These are phyloP conservation scores for Jimgerdemannia flammicorona DNA, from an alignment of 192 early-diverging fungal genomes.

Conservation along the genomic window DNA sequence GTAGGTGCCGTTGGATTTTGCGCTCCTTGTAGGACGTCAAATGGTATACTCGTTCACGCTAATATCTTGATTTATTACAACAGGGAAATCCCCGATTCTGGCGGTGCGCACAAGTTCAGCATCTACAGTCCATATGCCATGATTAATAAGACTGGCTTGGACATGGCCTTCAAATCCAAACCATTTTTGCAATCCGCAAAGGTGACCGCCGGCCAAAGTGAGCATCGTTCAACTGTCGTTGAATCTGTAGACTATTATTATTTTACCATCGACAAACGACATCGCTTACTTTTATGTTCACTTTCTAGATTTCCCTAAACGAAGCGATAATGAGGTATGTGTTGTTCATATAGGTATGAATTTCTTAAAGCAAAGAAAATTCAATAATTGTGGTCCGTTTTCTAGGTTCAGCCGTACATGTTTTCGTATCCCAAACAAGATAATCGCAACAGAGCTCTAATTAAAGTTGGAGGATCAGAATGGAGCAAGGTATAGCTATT, in stretches of 20 bases:
- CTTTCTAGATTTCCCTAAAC: constrained; percentile 4
- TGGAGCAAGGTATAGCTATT: constrained; percentile 63
- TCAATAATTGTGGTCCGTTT: not conserved
- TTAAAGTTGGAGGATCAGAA: constrained; percentile 69
- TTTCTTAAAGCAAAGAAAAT: not conserved
- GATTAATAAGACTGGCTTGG: constrained; percentile 87
- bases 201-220: constrained; percentile 65
- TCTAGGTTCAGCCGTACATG: constrained; percentile 72
- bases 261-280: not conserved
- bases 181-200: constrained; percentile 74
- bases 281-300: not conserved
- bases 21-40: not conserved
- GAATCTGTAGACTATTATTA: not conserved
- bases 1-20: constrained; percentile 24
- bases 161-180: constrained; percentile 74
- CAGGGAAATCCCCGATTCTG: constrained; percentile 60
- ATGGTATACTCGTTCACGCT: not conserved
- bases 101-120: constrained; percentile 77
- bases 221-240: constrained; percentile 4
- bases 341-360: not conserved
- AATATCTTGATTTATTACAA: not conserved
- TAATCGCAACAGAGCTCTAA: constrained; percentile 74
- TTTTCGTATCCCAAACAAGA: constrained; percentile 91
- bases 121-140: constrained; percentile 94
- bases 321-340: not conserved